Base-by-base conservation (phyloP, 169 alveolate genomes). In the Plasmodium relictum region DNA sequence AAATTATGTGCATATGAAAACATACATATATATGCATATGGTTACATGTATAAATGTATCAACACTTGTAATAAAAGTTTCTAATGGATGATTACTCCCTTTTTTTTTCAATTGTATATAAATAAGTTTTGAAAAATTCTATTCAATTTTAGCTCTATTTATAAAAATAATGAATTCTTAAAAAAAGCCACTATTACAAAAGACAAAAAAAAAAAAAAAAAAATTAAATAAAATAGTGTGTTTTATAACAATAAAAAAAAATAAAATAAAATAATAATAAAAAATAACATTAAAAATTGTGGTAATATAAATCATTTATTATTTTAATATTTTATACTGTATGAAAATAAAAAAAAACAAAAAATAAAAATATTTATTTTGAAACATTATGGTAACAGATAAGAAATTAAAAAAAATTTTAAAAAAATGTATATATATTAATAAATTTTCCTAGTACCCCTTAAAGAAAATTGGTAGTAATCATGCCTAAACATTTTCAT, bases 71-170 rank as follows among this genome's bases (percentile, higher is more conserved):
- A 31, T 31, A 31, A 31, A 31, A 31, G 39, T 31, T 31, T 31
- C 39, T 2, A 31, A 31, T 31, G 39, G 39, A 3, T 31, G 1
- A 31, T 31, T 3, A 2, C 39, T 44, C 39, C 37, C 6, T 48
- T 10, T 16, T 50, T 72, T 72, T 12, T 73, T 58, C 58, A 20
- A 22, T 39, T 37, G 56, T 73, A 39, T 73, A 58, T 59, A 56
- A 73, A 58, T 73, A n/a, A 69, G 7, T 9, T 61, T 45, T 56
- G 63, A 58, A 73, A 58, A 56, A 50, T 71, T 71, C 69, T 71
- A 52, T 37, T 45, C 18, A 69, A 69, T 54, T 22, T 50, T 9
- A 71, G 68, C 50, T 3, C 14, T 31, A n/a, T 42, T 71, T 50
- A 50, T 9, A 45, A 71, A 71, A 50, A 71, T 39, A 48, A 52